Conservation (phyloP, 169 alveolate genomes). For the Plasmodium vivax region DNA sequence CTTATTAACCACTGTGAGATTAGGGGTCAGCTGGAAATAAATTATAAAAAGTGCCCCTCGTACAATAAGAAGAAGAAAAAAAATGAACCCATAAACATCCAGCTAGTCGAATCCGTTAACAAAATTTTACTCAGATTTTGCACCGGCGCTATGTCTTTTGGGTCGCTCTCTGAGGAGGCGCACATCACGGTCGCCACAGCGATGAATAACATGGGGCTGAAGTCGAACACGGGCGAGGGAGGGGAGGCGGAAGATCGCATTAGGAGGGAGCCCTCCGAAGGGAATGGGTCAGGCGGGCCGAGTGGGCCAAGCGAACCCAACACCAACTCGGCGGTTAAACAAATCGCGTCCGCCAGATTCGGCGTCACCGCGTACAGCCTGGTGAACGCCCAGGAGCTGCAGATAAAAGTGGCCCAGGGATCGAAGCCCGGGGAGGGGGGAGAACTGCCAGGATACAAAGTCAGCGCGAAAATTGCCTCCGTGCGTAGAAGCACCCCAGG, state of each 20-base stretch:
- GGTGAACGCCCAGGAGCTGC: conserved; percentile 84
- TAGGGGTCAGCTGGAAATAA: conserved; percentile 83
- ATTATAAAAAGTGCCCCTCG: conserved; percentile 77
- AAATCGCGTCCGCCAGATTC: conserved; percentile 86
- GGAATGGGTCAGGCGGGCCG: neutral
- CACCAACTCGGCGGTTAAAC: conserved; percentile 82
- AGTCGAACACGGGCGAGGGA: conserved; percentile 88
- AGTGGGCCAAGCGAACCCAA: conserved; percentile 12
- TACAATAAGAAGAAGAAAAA: conserved; percentile 76
- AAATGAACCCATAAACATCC: conserved; percentile 80
- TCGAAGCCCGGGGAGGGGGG: conserved; percentile 91
- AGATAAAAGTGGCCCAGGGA: conserved; percentile 87
- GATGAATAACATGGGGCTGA: conserved; percentile 82
- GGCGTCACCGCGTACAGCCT: conserved; percentile 84
- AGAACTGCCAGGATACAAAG: conserved; percentile 90
- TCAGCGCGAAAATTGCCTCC: conserved; percentile 84
- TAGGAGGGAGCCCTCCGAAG: neutral
- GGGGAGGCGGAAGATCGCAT: conserved; percentile 84
- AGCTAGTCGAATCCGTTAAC: conserved; percentile 73
- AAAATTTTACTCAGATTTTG: conserved; percentile 75
- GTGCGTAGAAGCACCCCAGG: conserved; percentile 86
- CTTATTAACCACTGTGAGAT: conserved; percentile 78
- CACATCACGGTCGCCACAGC: conserved; percentile 84
- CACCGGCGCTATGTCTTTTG: conserved; percentile 84
- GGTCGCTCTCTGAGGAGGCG: conserved; percentile 81